Evolutionary conservation across 306 rosid genomes (phyloP), one percentile per base, ranked within the genome.

Genomic region (Vigna radiata): DNA sequence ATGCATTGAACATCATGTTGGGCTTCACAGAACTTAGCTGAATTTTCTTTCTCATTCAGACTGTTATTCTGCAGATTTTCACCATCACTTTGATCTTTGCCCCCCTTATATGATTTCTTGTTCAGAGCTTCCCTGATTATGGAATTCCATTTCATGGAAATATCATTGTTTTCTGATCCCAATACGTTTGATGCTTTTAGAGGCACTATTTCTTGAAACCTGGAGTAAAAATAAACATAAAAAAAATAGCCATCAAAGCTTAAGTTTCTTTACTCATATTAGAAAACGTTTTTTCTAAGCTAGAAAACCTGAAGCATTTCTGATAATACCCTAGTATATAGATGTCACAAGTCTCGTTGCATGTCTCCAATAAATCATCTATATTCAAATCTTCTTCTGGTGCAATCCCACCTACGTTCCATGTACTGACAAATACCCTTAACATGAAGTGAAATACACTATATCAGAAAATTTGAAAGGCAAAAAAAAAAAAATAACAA

Each of bases 121-220:
- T 89, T 89, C 81, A 94, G 54, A 15, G 86, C 82, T 75, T 89
- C 84, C 78, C 98, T 88, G 23, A 92, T 90, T 59, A 84, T 53
- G 31, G 88, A 84, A 71, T 91, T 91, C 98, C 98, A 94, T 80
- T 85, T 80, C 72, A 18, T 72, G 7, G 88, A 81, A 49, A 88
- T 83, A 75, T 79, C 82, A 12, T 53, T 84, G 15, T 88, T 90
- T 68, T 92, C 97, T 3, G 88, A 84, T 48, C 97, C 96, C 43
- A 94, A 73, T 9, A 94, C 95, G 44, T 89, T 94, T n/a, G 95
- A 86, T 25, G 96, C 93, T 82, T 84, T 88, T 9, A 94, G 79
- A 39, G 98, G 98, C 70, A 94, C 98, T 18, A 92, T 75, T 85
- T 94, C 98, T 83, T 94, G 97, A 78, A 94, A 94, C 80, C 98